Base-by-base conservation (phyloP, 139 green algal genomes). In the Closterium sp. region DNA sequence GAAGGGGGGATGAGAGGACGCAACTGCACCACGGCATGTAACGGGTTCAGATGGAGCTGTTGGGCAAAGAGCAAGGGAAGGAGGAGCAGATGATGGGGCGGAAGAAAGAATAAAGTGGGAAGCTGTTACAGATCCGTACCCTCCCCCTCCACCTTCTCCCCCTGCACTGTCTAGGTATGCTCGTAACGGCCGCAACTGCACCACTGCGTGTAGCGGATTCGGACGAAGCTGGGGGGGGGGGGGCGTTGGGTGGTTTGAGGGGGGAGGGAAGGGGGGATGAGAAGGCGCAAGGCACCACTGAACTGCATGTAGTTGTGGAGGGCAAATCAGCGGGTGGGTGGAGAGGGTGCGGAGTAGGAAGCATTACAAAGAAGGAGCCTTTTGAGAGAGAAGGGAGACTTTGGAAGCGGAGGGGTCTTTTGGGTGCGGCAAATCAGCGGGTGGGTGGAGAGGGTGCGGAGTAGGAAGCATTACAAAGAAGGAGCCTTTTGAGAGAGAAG, bases 1-100 rank as follows among this genome's bases (percentile, higher is more conserved):
- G 0, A 50, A 50, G 38, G 7, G 38, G 62, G 62, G 62, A 27
- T 5, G 62, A 79, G 17, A 24, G 10, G 50, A 73, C 2, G 9
- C 50, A 73, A 4, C 62, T 79, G 19, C 62, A 79, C 62, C 62
- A 79, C 62, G 5, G 62, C 62, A 79, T 79, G 62, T 27, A 79
- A 79, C 62, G 62, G 62, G 27, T 62, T 90, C 27, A 62, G 13
- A 89, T 30, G 88, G 24, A 89, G n/a, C 89, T 89, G 89, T 7
- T 2, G 10, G 28, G 1, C 9, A 30, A 90, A 38, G 87, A 90
- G 24, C 4, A 70, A n/a, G 28, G 2, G 2, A 88, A 4, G 31
- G 31, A 34, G 34, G 31, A 24, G 88, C 1, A 62, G 88, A 89
- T 2, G 10, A 24, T 2, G 17, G 88, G 29, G 30, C 10, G 45